Base-by-base conservation (phyloP, 352 stramenopile species). In the Globisporangium perplexum region DNA sequence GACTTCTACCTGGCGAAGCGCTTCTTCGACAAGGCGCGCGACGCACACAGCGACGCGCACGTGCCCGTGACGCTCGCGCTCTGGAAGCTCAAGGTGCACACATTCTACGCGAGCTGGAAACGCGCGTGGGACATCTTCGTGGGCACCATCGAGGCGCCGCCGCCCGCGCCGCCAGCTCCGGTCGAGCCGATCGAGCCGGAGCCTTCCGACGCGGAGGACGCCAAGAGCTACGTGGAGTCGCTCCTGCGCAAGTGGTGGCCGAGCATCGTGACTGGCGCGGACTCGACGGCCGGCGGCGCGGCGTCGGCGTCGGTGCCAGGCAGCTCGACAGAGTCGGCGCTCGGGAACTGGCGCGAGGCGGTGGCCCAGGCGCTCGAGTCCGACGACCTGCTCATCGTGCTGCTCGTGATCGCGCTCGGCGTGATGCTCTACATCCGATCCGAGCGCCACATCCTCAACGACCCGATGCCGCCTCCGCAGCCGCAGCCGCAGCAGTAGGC, bases 1-100 rank as follows among this genome's bases (percentile, higher is more conserved):
- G 90, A 97, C 63, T 93, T 97, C 55, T 76, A 90, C 50, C 51
- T 97, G n/a, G 90, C 91, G 14, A 97, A 98, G 68, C 73, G 87
- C 18, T 96, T 95, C 69, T 97, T 93, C 51, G 88, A 96, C 65
- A 76, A 86, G 55, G 74, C 88, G 7, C 69, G 69, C 17, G 68
- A 86, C 17, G 65, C 76, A 5, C 82, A 93, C 60, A 72, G 56
- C 22, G 88, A 96, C 43, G 88, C 88, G 1, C 65, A 73, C 36
- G 86, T 93, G 15, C 86, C 88, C 0, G 77, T 88, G 17, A 86
- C 71, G 20, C 59, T 96, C n/a, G 88, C 86, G 28, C 61, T 95
- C 31, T 91, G 77, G 78, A 93, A 93, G 47, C 59, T 91, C 62
- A 70, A 72, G n/a, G 63, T 59, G 24, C 79, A 93, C 58, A 77